Conservation (phyloP, 768 basidiomycete species). For the Trametes elegans region DNA sequence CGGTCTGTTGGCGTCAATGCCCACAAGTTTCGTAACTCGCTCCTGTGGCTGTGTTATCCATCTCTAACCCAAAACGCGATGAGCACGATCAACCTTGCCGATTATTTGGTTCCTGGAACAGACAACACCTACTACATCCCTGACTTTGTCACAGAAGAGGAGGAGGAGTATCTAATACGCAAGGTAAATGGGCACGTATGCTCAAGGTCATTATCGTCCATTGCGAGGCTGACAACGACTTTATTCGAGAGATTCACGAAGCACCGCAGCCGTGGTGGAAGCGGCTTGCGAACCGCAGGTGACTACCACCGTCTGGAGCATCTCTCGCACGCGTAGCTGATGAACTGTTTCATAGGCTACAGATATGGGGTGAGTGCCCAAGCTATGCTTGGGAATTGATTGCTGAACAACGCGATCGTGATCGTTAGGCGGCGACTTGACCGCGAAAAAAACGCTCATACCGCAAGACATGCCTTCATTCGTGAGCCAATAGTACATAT, state of each 20-base stretch:
- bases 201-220: background rate
- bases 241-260: slow-evolving; percentile 58
- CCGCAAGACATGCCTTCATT: slow-evolving; percentile 70
- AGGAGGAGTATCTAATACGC: slow-evolving; percentile 73
- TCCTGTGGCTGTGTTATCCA: slow-evolving; percentile 7
- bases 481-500: slow-evolving; percentile 60
- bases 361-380: slow-evolving; percentile 66
- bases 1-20: too few species aligned
- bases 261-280: slow-evolving; percentile 85
- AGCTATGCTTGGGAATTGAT: too few species aligned
- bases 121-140: slow-evolving; percentile 66
- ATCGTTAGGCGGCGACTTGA: slow-evolving; percentile 68
- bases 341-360: slow-evolving; percentile 44
- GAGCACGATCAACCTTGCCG: slow-evolving; percentile 2
- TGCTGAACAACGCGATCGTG: too few species aligned
- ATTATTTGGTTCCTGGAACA: slow-evolving; percentile 15
- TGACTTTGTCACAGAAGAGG: slow-evolving; percentile 67
- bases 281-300: slow-evolving; percentile 68
- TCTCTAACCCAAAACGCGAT: background rate
- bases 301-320: slow-evolving; percentile 26
- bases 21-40: too few species aligned
- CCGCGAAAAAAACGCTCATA: slow-evolving; percentile 65
- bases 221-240: slow-evolving; percentile 5
- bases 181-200: slow-evolving; percentile 49
- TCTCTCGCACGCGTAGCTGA: background rate